These are phyloP conservation scores for Epichloe coenophiala DNA, from an alignment of 2,329 filamentous ascomycete species.

Conservation along the genomic window DNA sequence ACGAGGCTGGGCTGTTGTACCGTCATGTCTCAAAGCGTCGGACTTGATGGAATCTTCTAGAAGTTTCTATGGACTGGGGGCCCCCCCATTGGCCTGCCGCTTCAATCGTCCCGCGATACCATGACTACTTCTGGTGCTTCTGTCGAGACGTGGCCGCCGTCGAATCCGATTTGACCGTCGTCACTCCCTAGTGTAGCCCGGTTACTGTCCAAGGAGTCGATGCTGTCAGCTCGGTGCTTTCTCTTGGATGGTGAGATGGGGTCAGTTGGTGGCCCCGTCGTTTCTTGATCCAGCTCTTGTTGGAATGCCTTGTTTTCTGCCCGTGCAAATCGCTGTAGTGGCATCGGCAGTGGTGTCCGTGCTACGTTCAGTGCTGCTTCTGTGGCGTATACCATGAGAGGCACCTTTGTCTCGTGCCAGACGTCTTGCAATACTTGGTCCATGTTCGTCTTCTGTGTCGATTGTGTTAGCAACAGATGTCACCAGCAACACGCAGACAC, in stretches of 20 bases:
- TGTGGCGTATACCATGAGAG: slow-evolving; percentile 40
- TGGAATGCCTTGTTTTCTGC: slow-evolving; percentile 39
- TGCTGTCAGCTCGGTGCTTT: slow-evolving; percentile 31
- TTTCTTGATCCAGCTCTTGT: slow-evolving; percentile 32
- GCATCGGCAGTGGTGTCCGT: slow-evolving; percentile 23
- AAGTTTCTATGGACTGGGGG: slow-evolving; percentile 14
- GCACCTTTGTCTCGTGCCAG: slow-evolving; percentile 33
- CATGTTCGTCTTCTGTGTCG: slow-evolving; percentile 33
- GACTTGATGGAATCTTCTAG: slow-evolving; percentile 17
- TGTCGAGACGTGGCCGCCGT: slow-evolving; percentile 11
- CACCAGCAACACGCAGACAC: too few species aligned
- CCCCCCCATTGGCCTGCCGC: not conserved
- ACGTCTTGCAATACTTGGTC: slow-evolving; percentile 32
- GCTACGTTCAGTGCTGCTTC: slow-evolving; percentile 29
- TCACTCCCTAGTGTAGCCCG: slow-evolving; percentile 30
- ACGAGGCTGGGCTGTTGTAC: not conserved
- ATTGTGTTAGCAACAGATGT: not conserved
- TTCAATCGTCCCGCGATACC: slow-evolving; percentile 5
- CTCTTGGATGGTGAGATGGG: slow-evolving; percentile 31
- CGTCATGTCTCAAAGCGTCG: not conserved
- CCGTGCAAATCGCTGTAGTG: slow-evolving; percentile 31
- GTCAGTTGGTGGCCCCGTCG: slow-evolving; percentile 15
- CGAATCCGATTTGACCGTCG: slow-evolving; percentile 16
- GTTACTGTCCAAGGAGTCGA: slow-evolving; percentile 33
- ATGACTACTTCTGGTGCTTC: not conserved